Evolutionary conservation across 441 rosid species (phyloP), one percentile per base, ranked within the genome.

Genomic region (Jatropha podagrica): DNA sequence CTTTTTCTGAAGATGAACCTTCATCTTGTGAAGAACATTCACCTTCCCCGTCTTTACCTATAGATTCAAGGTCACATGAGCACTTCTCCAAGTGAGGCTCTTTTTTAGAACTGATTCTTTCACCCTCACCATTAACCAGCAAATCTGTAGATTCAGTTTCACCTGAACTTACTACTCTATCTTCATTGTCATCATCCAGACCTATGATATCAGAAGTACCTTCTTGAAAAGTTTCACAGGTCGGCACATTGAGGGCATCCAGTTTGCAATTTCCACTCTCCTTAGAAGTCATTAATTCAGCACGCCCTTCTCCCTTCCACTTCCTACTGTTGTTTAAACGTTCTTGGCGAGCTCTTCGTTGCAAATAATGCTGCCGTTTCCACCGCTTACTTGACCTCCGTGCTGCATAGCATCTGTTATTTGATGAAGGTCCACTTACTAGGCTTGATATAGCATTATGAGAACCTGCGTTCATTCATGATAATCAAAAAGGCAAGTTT

Each of bases 301-400:
- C 49, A 74, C 72, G 80, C 73, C 87, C 91, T 81, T 96, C 99
- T 71, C 90, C 88, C 86, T 92, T 96, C 97, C 99, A 88, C 81
- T 96, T 94, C 85, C 94, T 88, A 82, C 92, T 92, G 85, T 80
- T 91, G 84, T 91, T 96, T 77, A 93, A 84, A 66, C 93, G 93
- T 80, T 94, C 99, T 81, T 90, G 96, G 68, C 96, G 90, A 82
- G 97, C 98, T 83, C 83, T 92, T 73, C 87, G 97, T 71, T 96
- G 97, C 81, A 85, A 86, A 85, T 90, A 91, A 77, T 86, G 86
- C 65, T 77, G 87, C 62, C 99, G 89, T 81, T 91, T 96, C 99
- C 99, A 96, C 74, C 94, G 87, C 85, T 96, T 96, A 75, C 86
- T 84, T 73, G 91, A 85, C 78, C 81, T 96, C 56, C 89, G 82